Base-by-base conservation (phyloP, 2,329 filamentous ascomycete genomes). In the Didymella sp. region DNA sequence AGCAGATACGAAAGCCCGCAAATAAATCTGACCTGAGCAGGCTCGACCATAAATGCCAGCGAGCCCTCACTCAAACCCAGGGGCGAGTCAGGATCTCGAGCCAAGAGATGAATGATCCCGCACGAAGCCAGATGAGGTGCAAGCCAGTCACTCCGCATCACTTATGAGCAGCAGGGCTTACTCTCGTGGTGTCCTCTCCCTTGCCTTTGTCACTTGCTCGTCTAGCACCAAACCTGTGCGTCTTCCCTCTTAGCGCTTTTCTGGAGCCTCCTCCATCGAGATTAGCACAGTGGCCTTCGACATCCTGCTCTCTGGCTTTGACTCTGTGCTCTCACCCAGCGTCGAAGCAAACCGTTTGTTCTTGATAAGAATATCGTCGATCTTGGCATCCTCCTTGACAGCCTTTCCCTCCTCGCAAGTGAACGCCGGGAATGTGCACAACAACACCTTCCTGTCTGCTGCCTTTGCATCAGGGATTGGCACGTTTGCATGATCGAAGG, bases 341-440 rank as follows among this genome's bases (percentile, higher is more conserved):
- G 45, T 51, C 6, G 58, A 49, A 12, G 58, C 41, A 41, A 64
- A 62, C 9, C 31, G 45, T 46, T 56, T 63, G 28, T 63, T 59
- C 41, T 19, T 53, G 7, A 47, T 38, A 4, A 64, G 27, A 6
- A 44, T 42, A 4, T 45, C 43, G 3, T 51, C 28, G 5, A 61
- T 31, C 33, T 49, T 25, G 9, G 51, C 17, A 41, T 33, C 24
- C 6, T 45, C 21, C 2, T 6, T 28, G 11, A 56, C 12, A 13
- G 27, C 1, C 17, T 28, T 13, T 1, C 13, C 6, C 15, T 48
- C n/a, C 9, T 51, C n/a, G n/a, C 47, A 27, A 5, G 30, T 27
- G 9, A 64, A 46, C 22, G 53, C 58, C 12, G 63, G 62, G 21
- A 59, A 66, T 2, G 61, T 19, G 25, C 60, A 64, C 2, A 59